Base-by-base conservation (phyloP, 441 rosid species). In the Macaranga tanarius region DNA sequence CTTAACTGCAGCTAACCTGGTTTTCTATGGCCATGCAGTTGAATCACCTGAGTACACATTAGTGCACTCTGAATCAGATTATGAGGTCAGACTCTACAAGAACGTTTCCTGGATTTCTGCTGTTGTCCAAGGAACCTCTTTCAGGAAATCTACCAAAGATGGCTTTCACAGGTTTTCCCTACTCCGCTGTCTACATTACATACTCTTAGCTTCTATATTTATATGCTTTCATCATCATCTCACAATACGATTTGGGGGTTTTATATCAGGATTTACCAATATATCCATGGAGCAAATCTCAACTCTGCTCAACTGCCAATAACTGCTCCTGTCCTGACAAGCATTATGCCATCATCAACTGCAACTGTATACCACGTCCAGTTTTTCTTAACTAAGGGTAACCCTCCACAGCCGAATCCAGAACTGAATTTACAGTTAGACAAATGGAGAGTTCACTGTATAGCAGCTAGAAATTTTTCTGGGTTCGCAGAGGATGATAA, bases 241-340 rank as follows among this genome's bases (percentile, higher is more conserved):
- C 54, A 62, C 26, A 28, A 1, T 42, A 12, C 31, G 15, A 3
- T 0, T 51, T 31, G 20, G 1, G 52, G 44, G 62, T 15, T 2
- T 19, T 65, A 57, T 17, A 50, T 57, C 83, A 84, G 89, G 81
- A 70, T 88, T 58, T 83, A 84, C 73, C 81, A 73, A 64, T 82
- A 82, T 80, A 77, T 81, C 25, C 87, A 78, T 31, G 83, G 88
- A 11, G 83, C 67, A 8, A 88, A 88, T 75, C 73, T 69, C 19
- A 74, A 84, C 70, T 48, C 79, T 23, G 25, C 78, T 44, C 60
- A 23, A n/a, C 59, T 84, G 9, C 9, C 66, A 8, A 74, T 77
- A 61, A 88, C 87, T 2, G 82, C 85, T 73, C 89, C 87, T 11
- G 84, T 83, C 2, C n/a, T 83, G 55, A 86, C 87, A 48, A 82